phyloP scores from a whole-genome alignment of 176 grass and related monocot genomes.

The Chloris gayana region DNA sequence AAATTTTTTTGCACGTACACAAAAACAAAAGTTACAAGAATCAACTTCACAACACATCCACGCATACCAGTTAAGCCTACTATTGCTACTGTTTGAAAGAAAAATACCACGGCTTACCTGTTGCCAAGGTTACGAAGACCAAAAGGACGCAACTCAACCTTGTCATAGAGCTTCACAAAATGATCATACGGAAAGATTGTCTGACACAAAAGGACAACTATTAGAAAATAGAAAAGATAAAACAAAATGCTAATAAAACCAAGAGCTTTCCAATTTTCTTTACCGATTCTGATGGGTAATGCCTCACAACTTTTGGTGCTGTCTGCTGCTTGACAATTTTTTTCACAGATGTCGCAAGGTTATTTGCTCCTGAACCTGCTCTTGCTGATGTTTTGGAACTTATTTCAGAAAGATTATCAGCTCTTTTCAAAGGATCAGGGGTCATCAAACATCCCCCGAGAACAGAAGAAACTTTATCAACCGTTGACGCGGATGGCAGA shows the following conservation, averaged over 20 bases:
- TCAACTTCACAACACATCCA: slow-evolving; percentile 10
- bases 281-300: slow-evolving; percentile 95
- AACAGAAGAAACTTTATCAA: slow-evolving; percentile 41
- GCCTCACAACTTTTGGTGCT: slow-evolving; percentile 64
- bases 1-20: not conserved
- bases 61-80: slow-evolving; percentile 20
- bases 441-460: slow-evolving; percentile 22
- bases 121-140: slow-evolving; percentile 94
- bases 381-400: slow-evolving; percentile 45
- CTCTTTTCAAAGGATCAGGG: slow-evolving; percentile 43
- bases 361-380: slow-evolving; percentile 49
- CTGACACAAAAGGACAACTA: slow-evolving; percentile 46
- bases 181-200: slow-evolving; percentile 82
- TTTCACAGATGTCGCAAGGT: slow-evolving; percentile 55
- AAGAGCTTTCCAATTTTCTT: slow-evolving; percentile 31
- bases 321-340: slow-evolving; percentile 70
- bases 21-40: not conserved
- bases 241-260: slow-evolving; percentile 22
- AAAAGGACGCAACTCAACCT: slow-evolving; percentile 75
- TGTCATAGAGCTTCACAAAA: slow-evolving; percentile 86
- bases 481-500: slow-evolving; percentile 38
- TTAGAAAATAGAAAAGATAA: slow-evolving; percentile 31
- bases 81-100: slow-evolving; percentile 28
- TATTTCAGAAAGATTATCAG: slow-evolving; percentile 38
- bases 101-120: slow-evolving; percentile 57